phyloP scores from a whole-genome alignment of 1,284 basidiomycete species.

The Ceratobasidium papillatum region DNA sequence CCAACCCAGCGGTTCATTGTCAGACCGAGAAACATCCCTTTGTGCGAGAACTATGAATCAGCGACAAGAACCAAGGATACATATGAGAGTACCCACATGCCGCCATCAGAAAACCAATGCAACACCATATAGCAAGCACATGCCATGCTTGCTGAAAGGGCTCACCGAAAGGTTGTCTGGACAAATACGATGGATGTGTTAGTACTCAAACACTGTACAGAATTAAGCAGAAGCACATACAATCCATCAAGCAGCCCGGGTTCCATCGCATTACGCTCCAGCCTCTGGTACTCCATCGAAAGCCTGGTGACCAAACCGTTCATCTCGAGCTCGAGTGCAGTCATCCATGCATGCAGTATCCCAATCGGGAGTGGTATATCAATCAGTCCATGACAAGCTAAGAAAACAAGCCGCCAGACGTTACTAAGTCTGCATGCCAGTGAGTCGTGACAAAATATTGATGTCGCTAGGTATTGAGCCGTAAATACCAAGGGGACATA shows the following conservation, averaged over 20 bases:
- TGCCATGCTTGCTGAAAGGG: no score
- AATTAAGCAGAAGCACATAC: not conserved
- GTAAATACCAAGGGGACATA: not conserved
- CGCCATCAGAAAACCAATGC: no score
- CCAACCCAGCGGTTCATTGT: no score
- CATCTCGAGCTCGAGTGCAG: slow-evolving; percentile 2
- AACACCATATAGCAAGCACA: no score
- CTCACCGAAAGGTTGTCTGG: no score
- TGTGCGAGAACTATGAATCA: no score
- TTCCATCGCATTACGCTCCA: not conserved
- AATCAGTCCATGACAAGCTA: not conserved
- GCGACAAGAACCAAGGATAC: no score
- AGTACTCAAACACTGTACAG: no score
- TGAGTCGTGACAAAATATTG: not conserved
- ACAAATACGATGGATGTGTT: no score
- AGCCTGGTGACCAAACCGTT: slow-evolving; percentile 5
- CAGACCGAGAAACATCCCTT: no score
- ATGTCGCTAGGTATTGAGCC: not conserved
- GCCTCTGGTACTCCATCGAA: not conserved
- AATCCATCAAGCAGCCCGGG: not conserved
- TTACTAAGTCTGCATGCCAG: no score
- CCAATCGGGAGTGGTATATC: slow-evolving; percentile 27
- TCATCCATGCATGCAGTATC: slow-evolving; percentile 28
- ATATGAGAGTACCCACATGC: no score
- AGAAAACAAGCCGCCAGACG: not conserved